Evolutionary conservation across 1,284 basidiomycete species (phyloP).

Genomic region (Ustilago vetiveriae): DNA sequence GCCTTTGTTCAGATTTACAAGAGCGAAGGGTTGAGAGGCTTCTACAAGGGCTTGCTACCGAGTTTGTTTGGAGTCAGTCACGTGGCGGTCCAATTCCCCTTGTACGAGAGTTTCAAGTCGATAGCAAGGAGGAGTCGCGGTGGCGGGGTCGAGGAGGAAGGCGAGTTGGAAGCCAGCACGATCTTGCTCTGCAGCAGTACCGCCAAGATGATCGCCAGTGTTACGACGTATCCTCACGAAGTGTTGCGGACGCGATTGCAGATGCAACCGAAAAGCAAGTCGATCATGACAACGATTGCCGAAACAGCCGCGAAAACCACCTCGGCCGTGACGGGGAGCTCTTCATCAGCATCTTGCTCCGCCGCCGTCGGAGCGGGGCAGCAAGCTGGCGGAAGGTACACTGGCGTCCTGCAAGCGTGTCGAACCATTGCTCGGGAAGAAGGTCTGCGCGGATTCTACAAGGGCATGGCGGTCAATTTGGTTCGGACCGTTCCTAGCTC

Average conservation of each 20-base stretch:
- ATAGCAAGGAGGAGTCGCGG: conserved; percentile 16
- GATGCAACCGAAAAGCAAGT: conserved; percentile 52
- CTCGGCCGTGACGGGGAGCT: too few relatives aligned
- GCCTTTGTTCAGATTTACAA: conserved; percentile 61
- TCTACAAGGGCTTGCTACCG: conserved; percentile 64
- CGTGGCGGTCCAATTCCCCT: conserved; percentile 65
- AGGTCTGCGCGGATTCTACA: conserved; percentile 63
- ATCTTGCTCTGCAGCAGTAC: conserved; percentile 61
- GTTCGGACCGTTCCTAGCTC: conserved; percentile 63
- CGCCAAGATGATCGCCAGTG: conserved; percentile 65
- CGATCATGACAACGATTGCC: neutral
- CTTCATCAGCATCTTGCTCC: too few relatives aligned
- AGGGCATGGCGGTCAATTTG: conserved; percentile 64
- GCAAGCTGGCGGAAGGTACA: conserved; percentile 28
- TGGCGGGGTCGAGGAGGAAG: conserved; percentile 24
- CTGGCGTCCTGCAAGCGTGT: conserved; percentile 53
- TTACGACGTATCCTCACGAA: conserved; percentile 66
- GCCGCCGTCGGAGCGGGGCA: too few relatives aligned
- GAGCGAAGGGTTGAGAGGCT: conserved; percentile 57
- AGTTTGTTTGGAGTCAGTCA: conserved; percentile 62
- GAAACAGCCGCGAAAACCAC: neutral
- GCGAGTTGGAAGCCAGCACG: conserved; percentile 33
- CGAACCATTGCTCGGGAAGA: conserved; percentile 52
- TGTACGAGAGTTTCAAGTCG: conserved; percentile 63
- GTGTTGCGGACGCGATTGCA: conserved; percentile 63